These are phyloP conservation scores for Apophysomyces elegans DNA, from an alignment of 371 early-diverging fungal genomes.

Conservation along the genomic window DNA sequence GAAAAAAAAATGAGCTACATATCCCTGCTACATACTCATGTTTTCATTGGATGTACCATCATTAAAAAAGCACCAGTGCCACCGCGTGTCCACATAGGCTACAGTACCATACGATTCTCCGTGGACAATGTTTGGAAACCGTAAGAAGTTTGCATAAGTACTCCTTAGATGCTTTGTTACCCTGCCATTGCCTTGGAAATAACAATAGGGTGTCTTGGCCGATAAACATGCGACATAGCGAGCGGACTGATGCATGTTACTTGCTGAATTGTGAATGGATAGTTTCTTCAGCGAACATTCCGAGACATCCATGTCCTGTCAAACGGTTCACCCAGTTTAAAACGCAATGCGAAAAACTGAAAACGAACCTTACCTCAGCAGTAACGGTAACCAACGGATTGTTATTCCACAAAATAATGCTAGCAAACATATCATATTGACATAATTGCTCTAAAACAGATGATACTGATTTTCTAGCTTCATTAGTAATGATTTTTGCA, in stretches of 20 bases:
- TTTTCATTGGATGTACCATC: slow-evolving; percentile 34
- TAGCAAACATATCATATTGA: slow-evolving; percentile 62
- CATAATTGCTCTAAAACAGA: slow-evolving; percentile 58
- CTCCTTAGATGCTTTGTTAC: slow-evolving; percentile 48
- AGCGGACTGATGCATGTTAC: slow-evolving; percentile 54
- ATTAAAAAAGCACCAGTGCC: slow-evolving; percentile 71
- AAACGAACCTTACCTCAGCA: slow-evolving; percentile 41
- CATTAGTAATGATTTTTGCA: slow-evolving; percentile 23
- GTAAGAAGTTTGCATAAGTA: slow-evolving; percentile 66
- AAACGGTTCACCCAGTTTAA: background rate
- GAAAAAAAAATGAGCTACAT: background rate
- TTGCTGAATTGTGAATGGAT: slow-evolving; percentile 54
- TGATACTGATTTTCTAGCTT: slow-evolving; percentile 38
- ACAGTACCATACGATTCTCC: slow-evolving; percentile 53
- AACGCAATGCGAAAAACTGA: background rate
- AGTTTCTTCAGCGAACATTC: slow-evolving; percentile 47
- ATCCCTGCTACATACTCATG: background rate
- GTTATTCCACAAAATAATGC: slow-evolving; percentile 66
- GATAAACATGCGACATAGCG: slow-evolving; percentile 66
- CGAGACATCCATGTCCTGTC: slow-evolving; percentile 32
- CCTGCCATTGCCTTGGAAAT: slow-evolving; percentile 62
- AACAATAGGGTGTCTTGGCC: slow-evolving; percentile 66
- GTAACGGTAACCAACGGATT: slow-evolving; percentile 53
- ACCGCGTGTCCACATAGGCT: slow-evolving; percentile 58
- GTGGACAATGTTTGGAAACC: slow-evolving; percentile 60